Evolutionary conservation across 106 monocot species (phyloP), one percentile per base, ranked within the genome.

Genomic region (Narthecium ossifragum): DNA sequence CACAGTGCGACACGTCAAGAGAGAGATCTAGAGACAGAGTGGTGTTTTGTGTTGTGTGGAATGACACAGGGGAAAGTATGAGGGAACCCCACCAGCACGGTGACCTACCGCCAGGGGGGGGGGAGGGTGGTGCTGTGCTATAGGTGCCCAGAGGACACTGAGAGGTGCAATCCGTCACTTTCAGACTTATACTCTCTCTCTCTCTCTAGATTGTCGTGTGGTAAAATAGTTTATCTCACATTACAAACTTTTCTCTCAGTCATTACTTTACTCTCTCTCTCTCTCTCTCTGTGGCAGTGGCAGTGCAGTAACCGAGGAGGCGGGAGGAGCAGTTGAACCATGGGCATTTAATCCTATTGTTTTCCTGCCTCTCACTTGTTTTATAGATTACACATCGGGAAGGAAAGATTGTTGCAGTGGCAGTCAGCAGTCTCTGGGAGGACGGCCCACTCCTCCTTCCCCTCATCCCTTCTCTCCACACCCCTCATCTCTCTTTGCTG

Each of bases 361-460:
- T 53, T 32, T 53, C 22, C 17, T 63, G 36, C 31, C 47, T 55
- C 38, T 55, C 37, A 47, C 53, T 31, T 63, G 62, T 32, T 57
- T 71, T 49, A n/a, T 46, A 36, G 39, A 40, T 65, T 59, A 66
- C 70, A 66, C 70, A 64, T 69, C 21, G 68, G 68, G 66, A 71
- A 71, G 65, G 65, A 77, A 77, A 77, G 45, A 33, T 65, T 2
- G 20, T 46, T 31, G 34, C 45, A n/a, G 34, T 25, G 37, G 10
- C 15, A 20, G 15, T 12, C 17, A n/a, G 6, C 21, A 57, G 7
- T 7, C 34, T 20, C 29, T 31, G 26, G 26, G 9, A 27, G 6
- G 25, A 31, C n/a, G 7, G 17, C 24, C 13, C 29, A 6, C 27
- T 30, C 26, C 17, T 27, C 8, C 22, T 5, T 28, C 21, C 67